Evolutionary conservation across 2,329 filamentous ascomycete genomes (phyloP).

Genomic region (Aureobasidium sp.): DNA sequence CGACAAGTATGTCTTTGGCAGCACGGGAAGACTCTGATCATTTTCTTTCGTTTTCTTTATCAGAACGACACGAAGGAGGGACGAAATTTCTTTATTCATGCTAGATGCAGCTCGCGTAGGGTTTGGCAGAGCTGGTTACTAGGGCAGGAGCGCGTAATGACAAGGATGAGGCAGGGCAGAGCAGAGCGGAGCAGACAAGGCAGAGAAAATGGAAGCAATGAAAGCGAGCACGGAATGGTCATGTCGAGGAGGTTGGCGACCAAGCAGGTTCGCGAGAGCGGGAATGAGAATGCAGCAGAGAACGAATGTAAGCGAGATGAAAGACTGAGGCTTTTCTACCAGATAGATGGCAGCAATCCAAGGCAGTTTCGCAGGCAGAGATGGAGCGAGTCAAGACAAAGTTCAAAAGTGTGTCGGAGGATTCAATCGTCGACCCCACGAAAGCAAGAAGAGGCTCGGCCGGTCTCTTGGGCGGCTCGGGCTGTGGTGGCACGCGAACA

Average conservation of each 20-base stretch:
- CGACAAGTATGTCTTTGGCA: background rate
- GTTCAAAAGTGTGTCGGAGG: background rate
- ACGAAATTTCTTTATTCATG: background rate
- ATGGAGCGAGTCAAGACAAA: background rate
- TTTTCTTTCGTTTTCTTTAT: background rate
- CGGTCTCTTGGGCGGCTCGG: background rate
- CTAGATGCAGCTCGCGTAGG: background rate
- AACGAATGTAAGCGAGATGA: background rate
- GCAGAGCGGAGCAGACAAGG: background rate
- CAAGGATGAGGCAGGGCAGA: background rate
- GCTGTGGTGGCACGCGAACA: conserved; percentile 1
- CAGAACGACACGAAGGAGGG: background rate
- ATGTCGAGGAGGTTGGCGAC: background rate
- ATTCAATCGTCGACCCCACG: background rate
- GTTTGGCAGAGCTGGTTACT: background rate
- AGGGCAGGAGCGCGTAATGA: background rate
- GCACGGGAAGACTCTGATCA: background rate
- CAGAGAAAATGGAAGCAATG: background rate
- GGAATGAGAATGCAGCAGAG: background rate
- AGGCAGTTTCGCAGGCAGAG: background rate
- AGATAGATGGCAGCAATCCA: background rate
- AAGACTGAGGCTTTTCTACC: background rate
- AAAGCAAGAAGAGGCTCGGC: background rate
- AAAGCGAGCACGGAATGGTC: background rate
- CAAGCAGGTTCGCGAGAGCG: background rate